phyloP scores from a whole-genome alignment of 1,284 basidiomycete species.

The Cystobasidiaceae sp. region DNA sequence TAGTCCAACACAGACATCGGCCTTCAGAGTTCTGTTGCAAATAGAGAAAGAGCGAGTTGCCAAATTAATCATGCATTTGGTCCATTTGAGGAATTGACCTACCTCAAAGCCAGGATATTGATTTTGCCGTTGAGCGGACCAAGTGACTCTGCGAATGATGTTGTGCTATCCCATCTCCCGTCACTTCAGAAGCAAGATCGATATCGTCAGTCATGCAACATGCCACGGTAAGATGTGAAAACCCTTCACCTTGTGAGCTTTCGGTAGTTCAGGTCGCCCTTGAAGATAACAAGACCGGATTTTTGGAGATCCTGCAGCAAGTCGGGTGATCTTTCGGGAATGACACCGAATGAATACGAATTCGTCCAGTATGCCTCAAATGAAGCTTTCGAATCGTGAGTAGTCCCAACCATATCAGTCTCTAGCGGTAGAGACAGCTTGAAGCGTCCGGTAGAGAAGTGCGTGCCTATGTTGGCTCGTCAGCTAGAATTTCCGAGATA shows the following conservation, averaged over 20 bases:
- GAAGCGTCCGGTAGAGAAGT: constrained; percentile 20
- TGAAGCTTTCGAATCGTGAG: background rate
- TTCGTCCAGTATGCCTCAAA: constrained; percentile 67
- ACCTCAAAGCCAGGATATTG: constrained; percentile 33
- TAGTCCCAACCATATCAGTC: background rate
- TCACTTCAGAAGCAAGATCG: constrained; percentile 55
- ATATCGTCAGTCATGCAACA: background rate
- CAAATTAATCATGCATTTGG: constrained; percentile 51
- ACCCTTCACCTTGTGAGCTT: constrained; percentile 67
- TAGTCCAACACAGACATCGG: constrained; percentile 84
- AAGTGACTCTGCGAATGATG: constrained; percentile 69
- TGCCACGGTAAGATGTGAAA: background rate
- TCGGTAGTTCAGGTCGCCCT: constrained; percentile 86
- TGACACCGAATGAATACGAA: constrained; percentile 74
- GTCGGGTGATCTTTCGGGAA: constrained; percentile 58
- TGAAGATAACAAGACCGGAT: constrained; percentile 83
- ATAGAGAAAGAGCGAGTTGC: background rate
- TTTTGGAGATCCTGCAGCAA: constrained; percentile 59
- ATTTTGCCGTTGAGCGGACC: constrained; percentile 52
- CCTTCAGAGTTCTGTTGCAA: constrained; percentile 89
- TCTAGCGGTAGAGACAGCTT: constrained; percentile 4
- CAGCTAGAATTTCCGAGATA: too few species aligned
- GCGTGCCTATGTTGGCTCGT: constrained; percentile 15
- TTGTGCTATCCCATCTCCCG: constrained; percentile 77
- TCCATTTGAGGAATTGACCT: background rate